Conservation (phyloP, 805 yeast species). For the Wickerhamiella sergipiensis region DNA sequence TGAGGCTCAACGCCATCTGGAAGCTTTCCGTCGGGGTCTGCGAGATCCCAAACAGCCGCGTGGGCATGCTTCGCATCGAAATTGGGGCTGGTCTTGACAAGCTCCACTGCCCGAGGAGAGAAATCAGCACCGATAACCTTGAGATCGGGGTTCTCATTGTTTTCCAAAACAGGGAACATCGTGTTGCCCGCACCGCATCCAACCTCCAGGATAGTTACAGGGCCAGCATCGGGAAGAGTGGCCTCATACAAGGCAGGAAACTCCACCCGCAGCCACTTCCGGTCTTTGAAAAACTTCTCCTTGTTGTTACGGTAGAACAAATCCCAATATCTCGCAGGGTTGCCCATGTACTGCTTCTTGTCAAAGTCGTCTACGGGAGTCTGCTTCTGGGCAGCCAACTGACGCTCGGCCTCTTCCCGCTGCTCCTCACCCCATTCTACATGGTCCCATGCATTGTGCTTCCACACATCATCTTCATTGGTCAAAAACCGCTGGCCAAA, state of each 20-base stretch:
- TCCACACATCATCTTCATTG: slow-evolving; percentile 65
- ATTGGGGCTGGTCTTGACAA: slow-evolving; percentile 52
- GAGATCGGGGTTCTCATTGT: slow-evolving; percentile 67
- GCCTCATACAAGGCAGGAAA: slow-evolving; percentile 76
- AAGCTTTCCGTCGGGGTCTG: slow-evolving; percentile 54
- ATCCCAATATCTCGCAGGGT: slow-evolving; percentile 94
- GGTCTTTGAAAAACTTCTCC: slow-evolving; percentile 90
- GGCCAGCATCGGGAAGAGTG: slow-evolving; percentile 58
- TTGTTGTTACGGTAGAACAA: slow-evolving; percentile 78
- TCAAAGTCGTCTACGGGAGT: slow-evolving; percentile 83
- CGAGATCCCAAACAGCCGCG: slow-evolving; percentile 92
- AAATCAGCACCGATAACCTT: slow-evolving; percentile 78
- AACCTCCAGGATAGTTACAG: slow-evolving; percentile 66
- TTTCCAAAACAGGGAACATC: slow-evolving; percentile 73
- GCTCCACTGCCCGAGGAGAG: slow-evolving; percentile 75
- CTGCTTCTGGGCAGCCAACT: slow-evolving; percentile 60
- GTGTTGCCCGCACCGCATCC: slow-evolving; percentile 99
- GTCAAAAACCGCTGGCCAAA: slow-evolving; percentile 77
- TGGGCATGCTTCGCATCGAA: slow-evolving; percentile 51
- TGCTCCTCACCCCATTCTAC: slow-evolving; percentile 97
- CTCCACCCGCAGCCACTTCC: slow-evolving; percentile 92
- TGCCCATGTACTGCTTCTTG: slow-evolving; percentile 56
- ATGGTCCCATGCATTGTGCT: slow-evolving; percentile 93
- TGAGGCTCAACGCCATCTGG: slow-evolving; percentile 76
- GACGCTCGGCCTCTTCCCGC: slow-evolving; percentile 53